Evolutionary conservation across 441 rosid genomes (phyloP), one percentile per base, ranked within the genome.

Genomic region (Gossypium aridum): DNA sequence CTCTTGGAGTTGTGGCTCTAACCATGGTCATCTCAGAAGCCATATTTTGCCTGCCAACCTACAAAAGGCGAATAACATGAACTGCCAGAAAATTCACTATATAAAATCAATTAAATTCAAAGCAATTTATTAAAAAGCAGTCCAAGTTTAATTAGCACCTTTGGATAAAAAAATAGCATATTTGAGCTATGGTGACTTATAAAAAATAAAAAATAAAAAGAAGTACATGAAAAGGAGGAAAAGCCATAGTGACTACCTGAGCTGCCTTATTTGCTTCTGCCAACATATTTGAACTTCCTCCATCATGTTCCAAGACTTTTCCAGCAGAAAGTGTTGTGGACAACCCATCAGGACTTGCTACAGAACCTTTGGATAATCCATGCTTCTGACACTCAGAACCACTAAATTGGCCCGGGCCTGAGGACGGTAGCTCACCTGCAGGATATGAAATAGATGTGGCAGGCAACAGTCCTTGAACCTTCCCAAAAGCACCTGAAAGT

Each of bases 31-130:
- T 78, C 43, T 88, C 97, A 7, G 88, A 76, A 53, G 67, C 72
- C 79, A 79, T 82, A 75, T 78, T 80, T 73, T 81, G 89, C 81
- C 87, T 75, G 74, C 85, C 88, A 73, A 84, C 90, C 98, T 93
- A 79, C 75, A 71, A 55, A 61, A 37, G 55, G 3, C 17, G 63
- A 57, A 74, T 14, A 22, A 64, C 3, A 64, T 10, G 56, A 22
- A 13, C 13, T 64, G 37, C 12, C 39, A 74, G 54, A 61, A 54
- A 74, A 67, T 31, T 54, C 72, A 54, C 19, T 7, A 37, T 14
- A 20, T 31, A 34, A 34, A 34, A 20, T 60, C 19, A 60, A 23
- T 25, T 25, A 2, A 62, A 17, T 34, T 34, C 28, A 54, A 72
- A 59, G 57, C 66, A 45, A 72, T 6, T 20, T 70, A 31, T 31